These are phyloP conservation scores for Rhodotorula sp. DNA, from an alignment of 1,284 basidiomycete genomes.

Conservation along the genomic window DNA sequence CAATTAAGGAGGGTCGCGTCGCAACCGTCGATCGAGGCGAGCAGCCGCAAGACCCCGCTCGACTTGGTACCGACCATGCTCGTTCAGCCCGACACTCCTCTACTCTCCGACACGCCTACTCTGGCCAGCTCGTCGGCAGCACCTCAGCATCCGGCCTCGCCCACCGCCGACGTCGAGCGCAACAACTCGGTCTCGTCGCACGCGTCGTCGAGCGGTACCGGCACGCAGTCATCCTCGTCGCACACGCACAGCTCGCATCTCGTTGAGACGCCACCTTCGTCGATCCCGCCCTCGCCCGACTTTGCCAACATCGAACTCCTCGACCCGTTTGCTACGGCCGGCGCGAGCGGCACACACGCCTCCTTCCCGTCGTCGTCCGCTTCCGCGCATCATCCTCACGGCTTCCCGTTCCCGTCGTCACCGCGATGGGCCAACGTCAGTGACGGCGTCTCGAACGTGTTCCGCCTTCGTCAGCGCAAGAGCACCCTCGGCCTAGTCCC, in stretches of 20 bases:
- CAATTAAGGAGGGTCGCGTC: slow-evolving; percentile 20
- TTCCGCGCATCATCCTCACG: not conserved
- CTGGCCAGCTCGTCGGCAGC: not conserved
- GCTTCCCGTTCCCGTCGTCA: not conserved
- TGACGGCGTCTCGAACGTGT: slow-evolving; percentile 25
- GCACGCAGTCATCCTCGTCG: slow-evolving; percentile 24
- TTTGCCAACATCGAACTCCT: slow-evolving; percentile 21
- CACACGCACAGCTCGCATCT: slow-evolving; percentile 19
- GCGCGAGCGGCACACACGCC: not conserved
- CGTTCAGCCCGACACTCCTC: not conserved
- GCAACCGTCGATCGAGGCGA: slow-evolving; percentile 26
- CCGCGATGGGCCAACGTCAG: not conserved
- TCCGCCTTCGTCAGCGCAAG: slow-evolving; percentile 29
- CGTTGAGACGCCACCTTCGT: slow-evolving; percentile 36
- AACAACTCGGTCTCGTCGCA: slow-evolving; percentile 41
- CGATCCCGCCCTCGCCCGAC: slow-evolving; percentile 37
- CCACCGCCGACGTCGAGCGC: slow-evolving; percentile 26
- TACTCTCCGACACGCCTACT: not conserved
- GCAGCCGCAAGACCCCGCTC: no score
- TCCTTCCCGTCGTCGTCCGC: not conserved
- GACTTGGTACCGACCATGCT: not conserved
- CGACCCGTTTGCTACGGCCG: slow-evolving; percentile 6
- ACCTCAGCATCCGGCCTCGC: not conserved
- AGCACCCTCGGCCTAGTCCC: slow-evolving; percentile 25
- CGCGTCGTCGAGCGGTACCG: slow-evolving; percentile 26